Evolutionary conservation across 2,329 filamentous ascomycete species (phyloP).

Genomic region (Didymella pinodella): DNA sequence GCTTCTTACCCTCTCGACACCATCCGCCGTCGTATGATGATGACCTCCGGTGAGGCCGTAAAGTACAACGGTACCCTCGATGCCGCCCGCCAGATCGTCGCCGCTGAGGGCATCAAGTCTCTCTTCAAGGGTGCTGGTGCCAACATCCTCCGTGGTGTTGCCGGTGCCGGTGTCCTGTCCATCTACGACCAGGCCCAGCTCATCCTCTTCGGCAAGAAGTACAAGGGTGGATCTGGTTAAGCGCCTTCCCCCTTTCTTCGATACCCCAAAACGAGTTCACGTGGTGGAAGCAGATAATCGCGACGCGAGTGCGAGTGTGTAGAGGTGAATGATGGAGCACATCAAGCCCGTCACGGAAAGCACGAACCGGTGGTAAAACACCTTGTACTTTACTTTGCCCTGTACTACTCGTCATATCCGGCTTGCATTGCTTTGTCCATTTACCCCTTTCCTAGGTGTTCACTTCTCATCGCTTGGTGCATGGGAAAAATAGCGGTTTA

Average conservation of each 20-base stretch:
- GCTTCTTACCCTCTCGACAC: slow-evolving; percentile 99
- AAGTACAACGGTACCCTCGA: slow-evolving; percentile 99
- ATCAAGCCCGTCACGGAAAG: slow-evolving; percentile 50
- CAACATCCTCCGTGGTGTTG: slow-evolving; percentile 99
- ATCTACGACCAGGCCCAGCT: slow-evolving; percentile 99
- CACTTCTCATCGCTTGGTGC: slow-evolving; percentile 48
- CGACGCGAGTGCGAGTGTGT: slow-evolving; percentile 42
- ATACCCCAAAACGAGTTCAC: slow-evolving; percentile 49
- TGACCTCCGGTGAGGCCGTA: slow-evolving; percentile 96
- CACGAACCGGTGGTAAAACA: slow-evolving; percentile 51
- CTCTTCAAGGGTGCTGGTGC: slow-evolving; percentile 99
- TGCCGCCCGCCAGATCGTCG: slow-evolving; percentile 90
- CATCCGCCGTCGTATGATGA: slow-evolving; percentile 99
- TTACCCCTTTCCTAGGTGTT: slow-evolving; percentile 45
- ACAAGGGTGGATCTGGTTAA: slow-evolving; percentile 71
- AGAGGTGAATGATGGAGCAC: slow-evolving; percentile 49
- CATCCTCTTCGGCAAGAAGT: slow-evolving; percentile 99
- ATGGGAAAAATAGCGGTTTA: slow-evolving; percentile 50
- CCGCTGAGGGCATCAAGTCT: slow-evolving; percentile 96
- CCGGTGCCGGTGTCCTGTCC: slow-evolving; percentile 99
- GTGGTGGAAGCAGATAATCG: slow-evolving; percentile 48
- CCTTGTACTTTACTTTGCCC: slow-evolving; percentile 55
- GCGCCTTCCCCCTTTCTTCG: slow-evolving; percentile 43
- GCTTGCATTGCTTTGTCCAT: slow-evolving; percentile 51
- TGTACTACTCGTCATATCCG: slow-evolving; percentile 51